These are phyloP conservation scores for Xerocomellus intermedius DNA, from an alignment of 768 basidiomycete genomes.

Conservation along the genomic window DNA sequence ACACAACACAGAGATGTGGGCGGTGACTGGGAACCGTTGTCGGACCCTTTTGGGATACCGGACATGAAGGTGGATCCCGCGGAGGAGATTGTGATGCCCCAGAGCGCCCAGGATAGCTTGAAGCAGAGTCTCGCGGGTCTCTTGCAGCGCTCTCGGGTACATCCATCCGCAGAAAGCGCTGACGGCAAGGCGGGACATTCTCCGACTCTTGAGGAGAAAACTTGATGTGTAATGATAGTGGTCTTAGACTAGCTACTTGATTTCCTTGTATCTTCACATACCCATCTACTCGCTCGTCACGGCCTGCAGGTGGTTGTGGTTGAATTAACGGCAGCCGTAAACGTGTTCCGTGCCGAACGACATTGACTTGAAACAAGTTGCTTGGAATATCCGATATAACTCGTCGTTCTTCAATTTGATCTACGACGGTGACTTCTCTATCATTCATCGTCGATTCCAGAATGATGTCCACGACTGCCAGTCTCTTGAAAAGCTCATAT, in stretches of 20 bases:
- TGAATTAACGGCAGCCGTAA: no score
- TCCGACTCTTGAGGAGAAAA: background rate
- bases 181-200: background rate
- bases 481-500: conserved; percentile 6
- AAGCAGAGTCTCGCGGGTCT: conserved; percentile 24
- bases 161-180: background rate
- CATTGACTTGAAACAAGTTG: background rate
- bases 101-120: conserved; percentile 15
- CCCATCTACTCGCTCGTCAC: background rate
- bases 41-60: conserved; percentile 12
- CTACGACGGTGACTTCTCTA: background rate
- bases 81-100: conserved; percentile 5
- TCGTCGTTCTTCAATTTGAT: background rate
- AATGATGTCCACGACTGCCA: background rate
- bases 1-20: background rate
- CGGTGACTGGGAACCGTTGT: conserved; percentile 27
- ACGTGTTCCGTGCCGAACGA: conserved; percentile 20
- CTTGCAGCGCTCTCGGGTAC: conserved; percentile 10
- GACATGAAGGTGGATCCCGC: background rate
- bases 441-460: background rate
- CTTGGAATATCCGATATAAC: background rate
- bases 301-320: no score
- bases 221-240: background rate
- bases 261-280: background rate
- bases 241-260: conserved; percentile 2